Conservation (phyloP, 768 basidiomycete genomes). For the Myochromella boudieri region DNA sequence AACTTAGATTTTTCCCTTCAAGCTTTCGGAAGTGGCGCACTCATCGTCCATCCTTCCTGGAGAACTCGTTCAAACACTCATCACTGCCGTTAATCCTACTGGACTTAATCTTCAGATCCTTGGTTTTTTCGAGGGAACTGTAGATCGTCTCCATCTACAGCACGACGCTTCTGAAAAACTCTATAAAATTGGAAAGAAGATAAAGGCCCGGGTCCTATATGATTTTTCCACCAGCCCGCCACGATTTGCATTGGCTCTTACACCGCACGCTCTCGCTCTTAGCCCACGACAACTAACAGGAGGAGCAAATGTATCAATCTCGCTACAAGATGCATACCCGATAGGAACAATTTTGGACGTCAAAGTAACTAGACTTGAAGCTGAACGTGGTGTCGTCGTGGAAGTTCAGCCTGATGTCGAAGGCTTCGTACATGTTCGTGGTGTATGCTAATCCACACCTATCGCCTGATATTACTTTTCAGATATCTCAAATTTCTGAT, state of each 20-base stretch:
- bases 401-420: conserved; percentile 61
- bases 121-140: conserved; percentile 90
- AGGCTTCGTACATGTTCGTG: conserved; percentile 86
- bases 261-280: conserved; percentile 68
- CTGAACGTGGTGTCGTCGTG: conserved; percentile 80
- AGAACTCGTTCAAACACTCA: conserved; percentile 73
- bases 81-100: conserved; percentile 70
- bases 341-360: conserved; percentile 77
- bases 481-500: conserved; percentile 96
- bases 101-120: conserved; percentile 89
- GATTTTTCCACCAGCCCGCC: conserved; percentile 75
- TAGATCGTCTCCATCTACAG: conserved; percentile 77
- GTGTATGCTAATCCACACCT: conserved; percentile 1
- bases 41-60: conserved; percentile 87
- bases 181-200: conserved; percentile 67
- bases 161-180: conserved; percentile 38
- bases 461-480: conserved; percentile 10
- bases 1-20: conserved; percentile 1
- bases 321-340: conserved; percentile 56
- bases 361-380: conserved; percentile 71
- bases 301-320: conserved; percentile 19
- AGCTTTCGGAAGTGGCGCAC: conserved; percentile 78
- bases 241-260: conserved; percentile 78
- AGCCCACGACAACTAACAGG: conserved; percentile 33
- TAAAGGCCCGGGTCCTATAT: conserved; percentile 85